Evolutionary conservation across 148 eudicot species (phyloP).

Genomic region (Nepenthes mirabilis): DNA sequence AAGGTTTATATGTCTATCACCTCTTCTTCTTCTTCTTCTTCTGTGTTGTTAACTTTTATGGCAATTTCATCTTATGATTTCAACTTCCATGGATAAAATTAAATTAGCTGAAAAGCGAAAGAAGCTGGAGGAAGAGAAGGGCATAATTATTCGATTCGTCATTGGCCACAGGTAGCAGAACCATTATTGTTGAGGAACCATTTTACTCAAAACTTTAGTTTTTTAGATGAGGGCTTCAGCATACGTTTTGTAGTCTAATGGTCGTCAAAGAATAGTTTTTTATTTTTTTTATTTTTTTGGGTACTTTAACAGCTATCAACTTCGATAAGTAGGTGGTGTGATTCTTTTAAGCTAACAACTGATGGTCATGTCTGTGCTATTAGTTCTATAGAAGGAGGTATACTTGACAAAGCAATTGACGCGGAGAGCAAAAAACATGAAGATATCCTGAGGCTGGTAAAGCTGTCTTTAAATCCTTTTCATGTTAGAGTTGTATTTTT

Average conservation of each 20-base stretch:
- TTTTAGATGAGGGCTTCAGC: too few species aligned
- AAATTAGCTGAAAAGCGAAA: slow-evolving; percentile 17
- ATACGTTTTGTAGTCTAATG: too few species aligned
- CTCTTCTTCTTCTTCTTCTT: background rate
- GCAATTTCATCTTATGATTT: background rate
- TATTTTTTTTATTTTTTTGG: too few species aligned
- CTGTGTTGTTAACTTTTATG: background rate
- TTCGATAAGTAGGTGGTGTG: too few species aligned
- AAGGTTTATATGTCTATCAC: slow-evolving; percentile 11
- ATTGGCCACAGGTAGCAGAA: slow-evolving; percentile 22
- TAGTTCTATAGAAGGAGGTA: slow-evolving; percentile 32
- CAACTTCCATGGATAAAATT: background rate
- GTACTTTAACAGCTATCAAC: background rate
- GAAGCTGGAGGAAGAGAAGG: slow-evolving; percentile 22
- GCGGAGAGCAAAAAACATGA: slow-evolving; percentile 33
- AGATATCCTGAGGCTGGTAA: slow-evolving; percentile 34
- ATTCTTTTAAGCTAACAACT: background rate
- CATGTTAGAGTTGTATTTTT: background rate
- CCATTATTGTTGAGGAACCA: too few species aligned
- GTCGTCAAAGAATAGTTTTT: too few species aligned
- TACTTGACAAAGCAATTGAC: slow-evolving; percentile 36
- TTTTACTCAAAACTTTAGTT: too few species aligned
- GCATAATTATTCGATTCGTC: slow-evolving; percentile 23
- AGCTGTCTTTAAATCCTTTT: background rate
- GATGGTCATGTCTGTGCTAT: background rate